Base-by-base conservation (phyloP, 257 asterid genomes). In the Ilex asprella region DNA sequence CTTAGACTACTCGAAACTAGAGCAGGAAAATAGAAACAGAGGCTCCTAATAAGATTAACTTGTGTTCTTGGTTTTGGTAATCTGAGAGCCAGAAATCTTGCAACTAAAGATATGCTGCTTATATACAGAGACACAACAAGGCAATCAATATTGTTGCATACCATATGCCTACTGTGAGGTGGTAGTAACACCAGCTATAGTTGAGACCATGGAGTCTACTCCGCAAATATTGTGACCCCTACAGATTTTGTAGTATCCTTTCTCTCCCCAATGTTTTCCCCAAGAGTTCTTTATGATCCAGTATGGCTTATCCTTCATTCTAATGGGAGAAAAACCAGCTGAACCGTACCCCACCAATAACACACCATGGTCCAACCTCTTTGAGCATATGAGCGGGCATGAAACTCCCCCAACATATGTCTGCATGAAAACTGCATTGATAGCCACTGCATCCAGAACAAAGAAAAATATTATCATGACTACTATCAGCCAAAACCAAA, bases 231-330 rank as follows among this genome's bases (percentile, higher is more conserved):
- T 80, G 58, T 65, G 86, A 30, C 92, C 92, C 12, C 75, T 74
- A 41, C 97, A 90, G 70, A 90, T 85, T 63, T 80, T 83, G 70
- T 87, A 90, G 74, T 54, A 90, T 0, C 97, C 97, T 0, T 71
- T 64, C 63, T 90, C 96, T 72, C 96, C 97, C 97, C 95, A 89
- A 4, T 53, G 69, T 63, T 65, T 75, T 30, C 97, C 97, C 95
- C 97, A 90, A 0, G 97, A 90, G 67, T 90, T 87, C 88, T 89
- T 87, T 65, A 89, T 87, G 58, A 87, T 81, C 97, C 97, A 89
- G 70, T 75, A 89, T 27, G 95, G 82, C 73, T 85, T 90, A 61
- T 83, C 88, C 59, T 80, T 87, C 85, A 83, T n/a, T 27, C 95
- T 69, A 51, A 85, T 69, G 0, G 94, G 94, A 51, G 95, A 69